Conservation (phyloP, 2,329 filamentous ascomycete species). For the Colletotrichum sp. region DNA sequence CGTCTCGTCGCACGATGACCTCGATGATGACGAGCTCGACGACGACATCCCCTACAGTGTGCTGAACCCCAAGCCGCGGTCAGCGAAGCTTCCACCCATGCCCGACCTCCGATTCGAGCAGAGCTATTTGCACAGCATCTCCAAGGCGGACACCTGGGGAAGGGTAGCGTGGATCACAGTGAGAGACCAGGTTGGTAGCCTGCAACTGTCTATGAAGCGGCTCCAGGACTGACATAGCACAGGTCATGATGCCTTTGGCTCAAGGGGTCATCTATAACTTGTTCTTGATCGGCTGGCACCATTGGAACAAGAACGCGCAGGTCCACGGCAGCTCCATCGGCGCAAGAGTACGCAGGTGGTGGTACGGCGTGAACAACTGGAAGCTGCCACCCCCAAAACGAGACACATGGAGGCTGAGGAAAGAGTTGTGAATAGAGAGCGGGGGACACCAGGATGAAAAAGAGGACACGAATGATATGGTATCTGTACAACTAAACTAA, state of each 20-base stretch:
- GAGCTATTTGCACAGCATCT: constrained; percentile 92
- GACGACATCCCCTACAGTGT: constrained; percentile 74
- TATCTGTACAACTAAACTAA: constrained; percentile 20
- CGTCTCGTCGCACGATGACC: constrained; percentile 36
- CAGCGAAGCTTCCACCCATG: constrained; percentile 62
- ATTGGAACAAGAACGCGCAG: constrained; percentile 82
- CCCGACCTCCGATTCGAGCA: constrained; percentile 97
- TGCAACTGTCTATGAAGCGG: not conserved
- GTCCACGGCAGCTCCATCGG: constrained; percentile 79
- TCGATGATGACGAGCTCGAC: constrained; percentile 51
- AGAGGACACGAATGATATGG: constrained; percentile 1
- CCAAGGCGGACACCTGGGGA: constrained; percentile 78
- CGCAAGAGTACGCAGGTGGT: constrained; percentile 84
- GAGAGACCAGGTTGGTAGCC: constrained; percentile 77
- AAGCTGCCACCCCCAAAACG: constrained; percentile 55
- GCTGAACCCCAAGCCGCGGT: constrained; percentile 56
- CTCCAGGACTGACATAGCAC: not conserved
- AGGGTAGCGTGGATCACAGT: constrained; percentile 83
- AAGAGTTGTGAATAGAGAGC: not conserved
- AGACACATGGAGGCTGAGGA: constrained; percentile 16
- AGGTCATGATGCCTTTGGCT: constrained; percentile 84
- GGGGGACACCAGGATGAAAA: not conserved
- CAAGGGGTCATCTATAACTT: constrained; percentile 93
- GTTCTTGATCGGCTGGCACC: constrained; percentile 82
- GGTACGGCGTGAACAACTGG: constrained; percentile 96